These are phyloP conservation scores for Kluyveromyces starmeri DNA, from an alignment of 805 yeast genomes.

Conservation along the genomic window DNA sequence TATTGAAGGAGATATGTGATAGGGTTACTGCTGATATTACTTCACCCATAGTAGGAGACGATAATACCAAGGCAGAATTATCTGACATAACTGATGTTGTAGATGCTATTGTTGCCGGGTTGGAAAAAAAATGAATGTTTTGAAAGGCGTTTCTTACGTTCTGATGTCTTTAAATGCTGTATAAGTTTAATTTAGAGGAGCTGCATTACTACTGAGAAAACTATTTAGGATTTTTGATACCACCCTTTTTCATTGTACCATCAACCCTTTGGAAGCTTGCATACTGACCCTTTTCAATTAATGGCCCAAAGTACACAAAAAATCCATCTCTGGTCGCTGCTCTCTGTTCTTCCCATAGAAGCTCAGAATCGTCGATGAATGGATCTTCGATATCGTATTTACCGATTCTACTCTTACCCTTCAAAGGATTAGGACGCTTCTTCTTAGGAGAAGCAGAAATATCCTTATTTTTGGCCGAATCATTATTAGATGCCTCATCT, in stretches of 20 bases:
- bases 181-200: too few species aligned
- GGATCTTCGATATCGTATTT: conserved; percentile 92
- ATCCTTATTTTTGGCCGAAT: conserved; percentile 9
- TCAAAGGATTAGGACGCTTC: conserved; percentile 32
- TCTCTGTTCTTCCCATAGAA: conserved; percentile 87
- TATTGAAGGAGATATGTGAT: conserved; percentile 26
- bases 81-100: too few species aligned
- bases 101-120: too few species aligned
- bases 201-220: too few species aligned
- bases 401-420: conserved; percentile 68
- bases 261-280: conserved; percentile 40
- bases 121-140: too few species aligned
- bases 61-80: too few species aligned
- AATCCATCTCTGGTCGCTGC: conserved; percentile 92
- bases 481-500: conserved; percentile 15
- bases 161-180: too few species aligned
- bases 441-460: conserved; percentile 16
- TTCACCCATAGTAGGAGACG: too few species aligned
- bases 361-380: conserved; percentile 90
- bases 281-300: conserved; percentile 52
- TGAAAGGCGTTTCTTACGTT: too few species aligned
- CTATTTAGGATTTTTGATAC: conserved; percentile 24
- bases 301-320: conserved; percentile 89
- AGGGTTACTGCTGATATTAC: conserved; percentile 21
- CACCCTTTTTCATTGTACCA: conserved; percentile 35